A percentile compares a stretch with the other conserved stretches of the same genome.
phyloP scores from a whole-genome alignment of 2,329 filamentous ascomycete genomes.

The Bipolaris victoriae region DNA sequence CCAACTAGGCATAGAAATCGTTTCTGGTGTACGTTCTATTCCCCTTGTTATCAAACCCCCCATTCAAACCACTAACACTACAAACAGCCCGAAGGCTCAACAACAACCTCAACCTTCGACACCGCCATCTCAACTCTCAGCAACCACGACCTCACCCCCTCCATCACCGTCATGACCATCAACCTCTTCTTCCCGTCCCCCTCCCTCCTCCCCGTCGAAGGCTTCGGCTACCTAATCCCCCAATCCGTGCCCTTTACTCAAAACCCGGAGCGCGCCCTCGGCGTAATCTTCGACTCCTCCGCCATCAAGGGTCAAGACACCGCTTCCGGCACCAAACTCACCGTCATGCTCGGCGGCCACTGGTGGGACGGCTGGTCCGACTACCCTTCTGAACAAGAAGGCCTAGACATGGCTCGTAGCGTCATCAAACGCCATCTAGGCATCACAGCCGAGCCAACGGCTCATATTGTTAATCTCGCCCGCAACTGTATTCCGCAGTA shows the following conservation, averaged over 20 bases:
- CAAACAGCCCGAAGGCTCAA: conserved; percentile 18
- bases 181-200: conserved; percentile 81
- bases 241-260: conserved; percentile 70
- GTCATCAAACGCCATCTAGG: conserved; percentile 76
- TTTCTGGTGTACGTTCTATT: conserved; percentile 29
- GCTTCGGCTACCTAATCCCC: conserved; percentile 93
- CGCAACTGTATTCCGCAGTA: conserved; percentile 90
- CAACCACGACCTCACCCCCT: conserved; percentile 60
- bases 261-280: conserved; percentile 83
- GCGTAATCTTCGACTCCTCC: conserved; percentile 89
- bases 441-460: conserved; percentile 67
- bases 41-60: not conserved
- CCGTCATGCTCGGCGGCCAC: conserved; percentile 93
- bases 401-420: conserved; percentile 70
- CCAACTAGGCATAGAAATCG: conserved; percentile 29
- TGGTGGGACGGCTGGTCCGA: conserved; percentile 75
- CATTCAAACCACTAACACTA: conserved; percentile 15
- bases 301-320: conserved; percentile 63
- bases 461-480: conserved; percentile 66
- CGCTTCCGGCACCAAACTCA: conserved; percentile 77
- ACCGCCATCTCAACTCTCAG: conserved; percentile 42
- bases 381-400: conserved; percentile 70
- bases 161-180: conserved; percentile 87
- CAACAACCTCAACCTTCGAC: conserved; percentile 33
- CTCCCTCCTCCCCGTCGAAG: conserved; percentile 67